Base-by-base conservation (phyloP, 2,329 filamentous ascomycete species). In the Fusarium siculi region DNA sequence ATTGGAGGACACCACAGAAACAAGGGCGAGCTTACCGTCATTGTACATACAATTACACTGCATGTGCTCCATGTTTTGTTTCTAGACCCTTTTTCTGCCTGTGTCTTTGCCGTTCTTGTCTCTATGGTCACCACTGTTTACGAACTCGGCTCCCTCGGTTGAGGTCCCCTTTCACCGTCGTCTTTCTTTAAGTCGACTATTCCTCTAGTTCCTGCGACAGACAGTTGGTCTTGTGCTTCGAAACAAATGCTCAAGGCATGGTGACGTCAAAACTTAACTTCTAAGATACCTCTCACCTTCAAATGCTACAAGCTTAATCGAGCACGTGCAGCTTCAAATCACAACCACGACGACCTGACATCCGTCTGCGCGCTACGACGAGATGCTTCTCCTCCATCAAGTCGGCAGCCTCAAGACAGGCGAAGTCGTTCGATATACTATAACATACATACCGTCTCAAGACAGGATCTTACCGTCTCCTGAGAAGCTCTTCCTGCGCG, bases 391-490 rank as follows among this genome's bases (percentile, higher is more conserved):
- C 80, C 86, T 97, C 69, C 93, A 98, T 83, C 96, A 98, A 84
- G 88, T 92, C 73, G 96, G 96, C 79, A 94, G 89, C 84, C 93
- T 98, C 81, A 97, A 96, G 83, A 93, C 98, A 74, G 96, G 96
- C 80, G 95, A 98, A 84, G 92, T 98, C 43, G 91, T 98, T 72
- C 93, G 96, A 85, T 97, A 92, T 79, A 97, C 93, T 14, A 86
- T 98, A 74, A 98, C 95, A 55, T 99, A 99, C 83, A 96, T 93
- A 4, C 96, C 96, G 8, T 92, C 92, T 43, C 88, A 91, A 78
- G 96, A 98, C 82, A 94, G 94, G 75, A 97, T 98, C 79, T 88
- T 97, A 7, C 96, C 96, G 8, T 92, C 94, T 9, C 96, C 96
- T 34, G 86, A 92, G 73, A 88, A 91, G 76, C 90, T 99, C 42